Evolutionary conservation across 345 rosid species (phyloP).

Genomic region (Citrus medica): DNA sequence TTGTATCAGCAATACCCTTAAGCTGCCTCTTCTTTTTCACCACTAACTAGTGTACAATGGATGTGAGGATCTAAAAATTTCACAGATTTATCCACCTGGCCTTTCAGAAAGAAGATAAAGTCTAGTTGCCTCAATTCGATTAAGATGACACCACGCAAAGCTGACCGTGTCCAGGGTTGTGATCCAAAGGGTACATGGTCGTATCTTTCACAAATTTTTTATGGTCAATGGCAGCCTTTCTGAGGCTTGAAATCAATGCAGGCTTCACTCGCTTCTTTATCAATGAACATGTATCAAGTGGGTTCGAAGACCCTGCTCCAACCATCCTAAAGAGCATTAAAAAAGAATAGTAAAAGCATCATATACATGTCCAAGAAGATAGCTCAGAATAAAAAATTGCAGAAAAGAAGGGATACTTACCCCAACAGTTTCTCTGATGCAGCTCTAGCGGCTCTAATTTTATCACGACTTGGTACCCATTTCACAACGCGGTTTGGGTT

Average conservation of each 20-base stretch:
- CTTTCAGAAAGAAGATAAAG: not conserved
- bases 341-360: not conserved
- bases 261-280: constrained; percentile 41
- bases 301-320: constrained; percentile 63
- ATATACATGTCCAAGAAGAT: not conserved
- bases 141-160: constrained; percentile 48
- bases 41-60: not conserved
- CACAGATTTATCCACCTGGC: constrained; percentile 2
- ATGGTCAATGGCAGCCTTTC: constrained; percentile 54
- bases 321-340: constrained; percentile 48
- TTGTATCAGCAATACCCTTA: not conserved
- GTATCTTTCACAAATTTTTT: constrained; percentile 50
- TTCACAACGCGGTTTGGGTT: constrained; percentile 65
- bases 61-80: constrained; percentile 5
- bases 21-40: constrained; percentile 3
- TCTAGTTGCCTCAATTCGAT: constrained; percentile 11
- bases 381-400: not conserved
- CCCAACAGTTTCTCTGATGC: constrained; percentile 86
- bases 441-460: constrained; percentile 71
- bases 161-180: constrained; percentile 64
- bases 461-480: constrained; percentile 60
- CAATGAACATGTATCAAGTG: constrained; percentile 50
- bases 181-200: constrained; percentile 66
- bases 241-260: constrained; percentile 25
- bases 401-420: constrained; percentile 27